Evolutionary conservation across 129 eudicot species (phyloP).

Genomic region (Scalesia atractyloides): DNA sequence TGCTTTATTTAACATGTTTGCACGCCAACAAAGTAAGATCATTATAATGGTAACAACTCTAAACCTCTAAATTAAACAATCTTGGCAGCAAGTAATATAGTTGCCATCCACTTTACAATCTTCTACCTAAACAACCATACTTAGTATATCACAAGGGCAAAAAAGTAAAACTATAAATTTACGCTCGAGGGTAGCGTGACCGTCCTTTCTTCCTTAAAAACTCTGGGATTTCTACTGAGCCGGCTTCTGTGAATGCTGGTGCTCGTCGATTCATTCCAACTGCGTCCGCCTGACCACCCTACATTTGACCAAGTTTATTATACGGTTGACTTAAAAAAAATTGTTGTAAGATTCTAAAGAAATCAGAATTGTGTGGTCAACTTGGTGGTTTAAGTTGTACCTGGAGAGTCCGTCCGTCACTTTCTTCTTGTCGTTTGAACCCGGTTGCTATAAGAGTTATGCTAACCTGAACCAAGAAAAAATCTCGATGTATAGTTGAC

Average conservation of each 20-base stretch:
- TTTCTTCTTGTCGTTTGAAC: conserved; percentile 87
- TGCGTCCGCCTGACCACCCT: conserved; percentile 60
- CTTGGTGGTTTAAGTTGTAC: conserved; percentile 37
- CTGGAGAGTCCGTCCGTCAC: conserved; percentile 70
- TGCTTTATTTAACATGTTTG: neutral
- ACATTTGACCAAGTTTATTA: conserved; percentile 27
- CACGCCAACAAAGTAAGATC: conserved; percentile 14
- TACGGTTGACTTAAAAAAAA: conserved; percentile 8
- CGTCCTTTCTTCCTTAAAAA: conserved; percentile 92
- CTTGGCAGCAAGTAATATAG: conserved; percentile 19
- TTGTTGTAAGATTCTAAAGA: neutral
- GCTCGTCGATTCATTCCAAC: conserved; percentile 64
- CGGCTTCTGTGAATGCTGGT: conserved; percentile 61
- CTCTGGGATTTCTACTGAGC: conserved; percentile 74
- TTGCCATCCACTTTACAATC: conserved; percentile 30
- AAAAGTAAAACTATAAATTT: conserved; percentile 21
- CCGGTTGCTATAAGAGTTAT: conserved; percentile 97
- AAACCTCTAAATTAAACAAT: conserved; percentile 29
- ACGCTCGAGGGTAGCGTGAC: conserved; percentile 93
- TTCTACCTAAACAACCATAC: conserved; percentile 43
- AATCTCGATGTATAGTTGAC: neutral
- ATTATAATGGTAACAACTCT: conserved; percentile 21
- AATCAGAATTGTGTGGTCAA: neutral
- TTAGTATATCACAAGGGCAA: conserved; percentile 37
- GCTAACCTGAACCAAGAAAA: conserved; percentile 60